These are phyloP conservation scores for Lachnellula willkommii DNA, from an alignment of 2,329 filamentous ascomycete species.

Conservation along the genomic window DNA sequence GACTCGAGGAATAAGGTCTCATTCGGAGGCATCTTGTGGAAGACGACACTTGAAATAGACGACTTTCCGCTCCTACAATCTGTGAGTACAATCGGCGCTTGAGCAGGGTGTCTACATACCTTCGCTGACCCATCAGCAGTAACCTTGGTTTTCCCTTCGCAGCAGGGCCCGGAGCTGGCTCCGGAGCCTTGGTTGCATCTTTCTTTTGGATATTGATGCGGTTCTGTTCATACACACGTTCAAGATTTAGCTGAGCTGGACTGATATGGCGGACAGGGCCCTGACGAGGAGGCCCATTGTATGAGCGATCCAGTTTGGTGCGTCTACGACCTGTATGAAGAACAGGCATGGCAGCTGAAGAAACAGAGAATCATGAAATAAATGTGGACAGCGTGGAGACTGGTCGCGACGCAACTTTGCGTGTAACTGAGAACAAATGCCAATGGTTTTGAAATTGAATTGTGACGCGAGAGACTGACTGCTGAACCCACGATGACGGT, in stretches of 20 bases:
- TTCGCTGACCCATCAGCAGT: slow-evolving; percentile 89
- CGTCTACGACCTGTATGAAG: slow-evolving; percentile 29
- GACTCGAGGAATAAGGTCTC: slow-evolving; percentile 96
- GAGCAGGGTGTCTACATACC: slow-evolving; percentile 49
- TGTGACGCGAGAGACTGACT: neutral
- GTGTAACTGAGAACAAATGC: slow-evolving; percentile 1
- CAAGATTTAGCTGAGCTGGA: slow-evolving; percentile 58
- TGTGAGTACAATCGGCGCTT: slow-evolving; percentile 15
- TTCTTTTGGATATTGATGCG: slow-evolving; percentile 46
- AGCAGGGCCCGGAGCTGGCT: slow-evolving; percentile 41
- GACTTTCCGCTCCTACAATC: slow-evolving; percentile 83
- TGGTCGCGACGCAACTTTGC: slow-evolving; percentile 22
- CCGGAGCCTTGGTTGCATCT: slow-evolving; percentile 40
- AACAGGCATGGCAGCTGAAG: slow-evolving; percentile 21
- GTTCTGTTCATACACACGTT: slow-evolving; percentile 59
- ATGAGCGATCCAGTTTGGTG: slow-evolving; percentile 25
- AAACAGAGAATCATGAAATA: slow-evolving; percentile 1
- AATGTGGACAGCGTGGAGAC: neutral
- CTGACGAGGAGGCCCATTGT: slow-evolving; percentile 31
- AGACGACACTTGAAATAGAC: slow-evolving; percentile 97
- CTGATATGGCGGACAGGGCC: slow-evolving; percentile 40
- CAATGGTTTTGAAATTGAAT: neutral
- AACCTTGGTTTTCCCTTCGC: slow-evolving; percentile 71
- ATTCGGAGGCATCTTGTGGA: slow-evolving; percentile 92
- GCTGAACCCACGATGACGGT: neutral